Conservation (phyloP, 2,329 filamentous ascomycete species). For the Cytospora chrysosperma region DNA sequence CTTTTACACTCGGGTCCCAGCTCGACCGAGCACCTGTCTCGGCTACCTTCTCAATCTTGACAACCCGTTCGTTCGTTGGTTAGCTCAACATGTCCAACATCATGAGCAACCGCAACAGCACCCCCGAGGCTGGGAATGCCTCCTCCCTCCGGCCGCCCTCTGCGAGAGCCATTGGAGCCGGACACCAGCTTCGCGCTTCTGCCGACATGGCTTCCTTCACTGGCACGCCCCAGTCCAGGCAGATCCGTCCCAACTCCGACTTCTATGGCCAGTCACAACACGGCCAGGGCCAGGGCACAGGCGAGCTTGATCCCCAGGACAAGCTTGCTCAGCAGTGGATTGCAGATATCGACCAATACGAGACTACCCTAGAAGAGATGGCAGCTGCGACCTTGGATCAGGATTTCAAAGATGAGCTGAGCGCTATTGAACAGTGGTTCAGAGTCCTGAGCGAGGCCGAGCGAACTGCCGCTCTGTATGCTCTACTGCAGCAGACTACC, state of each 20-base stretch:
- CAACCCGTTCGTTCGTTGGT: conserved; percentile 8
- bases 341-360: conserved; percentile 97
- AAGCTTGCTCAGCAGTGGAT: conserved; percentile 98
- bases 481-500: conserved; percentile 94
- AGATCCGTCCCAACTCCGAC: conserved; percentile 92
- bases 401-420: conserved; percentile 99
- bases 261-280: conserved; percentile 80
- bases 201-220: conserved; percentile 90
- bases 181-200: conserved; percentile 87
- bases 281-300: conserved; percentile 63
- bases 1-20: conserved; percentile 19
- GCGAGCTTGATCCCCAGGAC: conserved; percentile 80
- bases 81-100: conserved; percentile 65
- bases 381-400: conserved; percentile 97
- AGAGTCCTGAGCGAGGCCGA: conserved; percentile 95
- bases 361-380: conserved; percentile 99
- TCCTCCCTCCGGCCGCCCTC: conserved; percentile 80
- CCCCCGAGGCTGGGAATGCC: conserved; percentile 82
- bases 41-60: conserved; percentile 20
- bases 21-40: conserved; percentile 22
- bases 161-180: conserved; percentile 73
- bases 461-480: conserved; percentile 91
- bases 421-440: conserved; percentile 99
- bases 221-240: conserved; percentile 62
- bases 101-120: conserved; percentile 91